Percentiles rank a stretch among this genome's conserved stretches.
These are phyloP conservation scores for Vigna unguiculata DNA, from an alignment of 306 rosid genomes.

Conservation along the genomic window DNA sequence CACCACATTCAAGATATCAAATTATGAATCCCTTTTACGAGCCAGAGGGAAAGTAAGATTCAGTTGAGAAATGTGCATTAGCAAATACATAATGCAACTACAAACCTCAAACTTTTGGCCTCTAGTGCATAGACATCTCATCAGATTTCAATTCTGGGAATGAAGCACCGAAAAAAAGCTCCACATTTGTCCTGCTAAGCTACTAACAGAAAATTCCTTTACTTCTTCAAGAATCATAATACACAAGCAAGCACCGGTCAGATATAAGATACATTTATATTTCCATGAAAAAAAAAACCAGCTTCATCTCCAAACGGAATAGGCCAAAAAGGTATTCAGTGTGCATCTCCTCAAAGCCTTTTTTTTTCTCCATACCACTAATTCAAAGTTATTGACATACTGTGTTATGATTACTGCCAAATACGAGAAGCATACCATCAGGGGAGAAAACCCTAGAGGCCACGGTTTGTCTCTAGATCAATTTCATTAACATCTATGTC, in stretches of 20 bases:
- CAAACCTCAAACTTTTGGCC: slow-evolving; percentile 26
- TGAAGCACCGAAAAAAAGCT: slow-evolving; percentile 13
- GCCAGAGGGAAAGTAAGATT: not conserved
- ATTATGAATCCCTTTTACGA: not conserved
- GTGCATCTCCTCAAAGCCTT: slow-evolving; percentile 1
- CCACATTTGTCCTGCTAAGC: not conserved
- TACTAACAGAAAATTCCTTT: not conserved
- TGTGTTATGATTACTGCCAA: not conserved
- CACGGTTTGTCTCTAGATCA: slow-evolving; percentile 57
- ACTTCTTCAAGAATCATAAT: slow-evolving; percentile 27
- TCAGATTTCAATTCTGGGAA: slow-evolving; percentile 24
- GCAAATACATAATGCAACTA: slow-evolving; percentile 8
- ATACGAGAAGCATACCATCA: slow-evolving; percentile 53
- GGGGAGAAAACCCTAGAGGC: slow-evolving; percentile 23
- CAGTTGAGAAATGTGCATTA: no score
- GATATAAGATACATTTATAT: slow-evolving; percentile 22
- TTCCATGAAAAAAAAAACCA: not conserved
- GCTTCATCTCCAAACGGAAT: slow-evolving; percentile 23
- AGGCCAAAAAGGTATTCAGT: not conserved
- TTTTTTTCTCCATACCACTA: not conserved
- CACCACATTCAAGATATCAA: slow-evolving; percentile 11
- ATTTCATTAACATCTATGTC: slow-evolving; percentile 72
- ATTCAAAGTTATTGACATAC: not conserved
- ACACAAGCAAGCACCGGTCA: slow-evolving; percentile 1
- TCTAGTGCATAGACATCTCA: slow-evolving; percentile 1